A percentile compares a stretch with the other conserved stretches of the same genome.
phyloP scores from a whole-genome alignment of 2,329 filamentous ascomycete species.

The Alternaria gaisen region DNA sequence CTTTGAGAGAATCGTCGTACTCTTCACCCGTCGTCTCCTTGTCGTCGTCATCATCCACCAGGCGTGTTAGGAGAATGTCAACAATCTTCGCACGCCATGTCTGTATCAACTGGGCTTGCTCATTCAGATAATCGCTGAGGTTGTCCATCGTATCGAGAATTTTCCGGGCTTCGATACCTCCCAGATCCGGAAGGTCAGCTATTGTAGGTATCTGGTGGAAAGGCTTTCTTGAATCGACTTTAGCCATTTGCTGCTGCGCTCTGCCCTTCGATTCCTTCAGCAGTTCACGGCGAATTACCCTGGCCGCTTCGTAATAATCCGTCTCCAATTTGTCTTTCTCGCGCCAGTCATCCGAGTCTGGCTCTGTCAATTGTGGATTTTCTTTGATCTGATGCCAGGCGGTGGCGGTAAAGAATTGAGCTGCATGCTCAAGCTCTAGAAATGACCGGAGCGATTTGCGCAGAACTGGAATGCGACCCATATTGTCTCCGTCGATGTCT shows the following conservation, averaged over 20 bases:
- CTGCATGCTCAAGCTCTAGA: slow-evolving; percentile 82
- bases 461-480: slow-evolving; percentile 63
- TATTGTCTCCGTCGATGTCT: slow-evolving; percentile 52
- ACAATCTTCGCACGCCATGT: slow-evolving; percentile 79
- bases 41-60: slow-evolving; percentile 82
- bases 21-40: slow-evolving; percentile 86
- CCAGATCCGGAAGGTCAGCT: slow-evolving; percentile 66
- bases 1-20: slow-evolving; percentile 84
- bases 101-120: slow-evolving; percentile 74
- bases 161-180: slow-evolving; percentile 76
- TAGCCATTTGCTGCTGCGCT: slow-evolving; percentile 71
- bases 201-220: slow-evolving; percentile 36
- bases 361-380: slow-evolving; percentile 68
- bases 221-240: slow-evolving; percentile 44
- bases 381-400: slow-evolving; percentile 84
- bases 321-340: slow-evolving; percentile 74
- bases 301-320: slow-evolving; percentile 79
- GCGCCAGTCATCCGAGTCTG: slow-evolving; percentile 73
- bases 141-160: slow-evolving; percentile 72
- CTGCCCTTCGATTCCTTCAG: slow-evolving; percentile 67
- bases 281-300: slow-evolving; percentile 79
- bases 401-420: slow-evolving; percentile 85
- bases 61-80: slow-evolving; percentile 73
- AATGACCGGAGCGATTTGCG: slow-evolving; percentile 74
- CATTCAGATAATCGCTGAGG: slow-evolving; percentile 72